phyloP scores from a whole-genome alignment of 148 eudicot species.

The Chenopodium album region DNA sequence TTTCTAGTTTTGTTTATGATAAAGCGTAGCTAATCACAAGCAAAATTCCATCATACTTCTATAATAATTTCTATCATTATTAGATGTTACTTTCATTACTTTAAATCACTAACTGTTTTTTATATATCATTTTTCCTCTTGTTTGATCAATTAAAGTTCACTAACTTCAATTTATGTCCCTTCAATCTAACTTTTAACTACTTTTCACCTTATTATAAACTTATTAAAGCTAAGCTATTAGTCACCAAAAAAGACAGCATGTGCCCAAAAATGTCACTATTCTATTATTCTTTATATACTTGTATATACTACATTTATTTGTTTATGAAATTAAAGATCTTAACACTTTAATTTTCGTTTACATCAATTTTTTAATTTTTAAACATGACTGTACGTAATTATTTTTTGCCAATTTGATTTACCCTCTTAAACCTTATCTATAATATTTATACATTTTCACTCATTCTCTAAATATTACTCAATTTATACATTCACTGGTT shows the following conservation, averaged over 20 bases:
- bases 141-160: conserved; percentile 6
- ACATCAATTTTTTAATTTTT: too few species aligned
- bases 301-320: too few species aligned
- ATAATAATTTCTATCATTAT: conserved; percentile 13
- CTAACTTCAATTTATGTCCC: background rate
- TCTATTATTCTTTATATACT: background rate
- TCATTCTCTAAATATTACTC: too few species aligned
- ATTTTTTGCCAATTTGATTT: too few species aligned
- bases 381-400: too few species aligned
- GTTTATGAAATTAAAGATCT: too few species aligned
- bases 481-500: too few species aligned
- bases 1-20: background rate
- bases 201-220: background rate
- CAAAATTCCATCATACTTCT: background rate
- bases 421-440: too few species aligned
- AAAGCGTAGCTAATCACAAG: background rate
- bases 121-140: background rate
- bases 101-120: background rate
- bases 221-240: background rate
- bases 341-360: too few species aligned
- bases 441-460: too few species aligned
- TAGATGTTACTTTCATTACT: conserved; percentile 27
- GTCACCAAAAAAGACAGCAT: background rate
- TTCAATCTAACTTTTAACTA: conserved; percentile 14
- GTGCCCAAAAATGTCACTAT: conserved; percentile 2